Evolutionary conservation across 2,329 filamentous ascomycete species (phyloP), one percentile per base, ranked within the genome.

Genomic region (Venturia oleaginea): DNA sequence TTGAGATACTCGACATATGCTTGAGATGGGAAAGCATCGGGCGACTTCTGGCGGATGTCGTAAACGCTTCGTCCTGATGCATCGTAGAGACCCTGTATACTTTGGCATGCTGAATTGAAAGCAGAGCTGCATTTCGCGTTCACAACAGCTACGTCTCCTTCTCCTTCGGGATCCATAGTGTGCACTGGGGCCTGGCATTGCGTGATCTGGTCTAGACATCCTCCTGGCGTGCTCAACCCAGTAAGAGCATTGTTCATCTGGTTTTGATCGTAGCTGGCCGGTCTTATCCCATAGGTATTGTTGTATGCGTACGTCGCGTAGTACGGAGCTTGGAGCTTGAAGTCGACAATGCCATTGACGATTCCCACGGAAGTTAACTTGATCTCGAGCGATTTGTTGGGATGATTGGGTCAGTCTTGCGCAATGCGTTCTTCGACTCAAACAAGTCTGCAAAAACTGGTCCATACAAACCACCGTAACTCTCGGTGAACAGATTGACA

Each of bases 391-490:
- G 83, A 86, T 42, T 75, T 77, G 66, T 81, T 81, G 22, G 71
- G 10, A 80, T 72, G 1, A 84, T 65, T 1, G 78, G 73, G 3
- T 84, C 82, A 64, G 79, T 81, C n/a, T 73, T 70, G 17, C 83
- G 81, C 62, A 77, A 78, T 22, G 76, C 72, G 68, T 91, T 91
- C 74, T 91, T 86, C 64, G 83, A 72, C 69, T 87, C 80, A 65
- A 82, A 83, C 67, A 78, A 78, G 3, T 76, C 68, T 13, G 85
- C 84, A 69, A 90, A 88, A 1, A 83, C 77, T 2, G 86, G 86
- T 0, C 85, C 88, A 69, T 90, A 91, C 64, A 85, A 83, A 15
- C 89, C 89, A 40, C 86, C 84, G 72, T 90, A 88, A 73, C 84
- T 87, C 72, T 91, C 86, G 0, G 86, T 81, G 67, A 88, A 89